Evolutionary conservation across 257 asterid species (phyloP).

Genomic region (Ophiorrhiza pumila): DNA sequence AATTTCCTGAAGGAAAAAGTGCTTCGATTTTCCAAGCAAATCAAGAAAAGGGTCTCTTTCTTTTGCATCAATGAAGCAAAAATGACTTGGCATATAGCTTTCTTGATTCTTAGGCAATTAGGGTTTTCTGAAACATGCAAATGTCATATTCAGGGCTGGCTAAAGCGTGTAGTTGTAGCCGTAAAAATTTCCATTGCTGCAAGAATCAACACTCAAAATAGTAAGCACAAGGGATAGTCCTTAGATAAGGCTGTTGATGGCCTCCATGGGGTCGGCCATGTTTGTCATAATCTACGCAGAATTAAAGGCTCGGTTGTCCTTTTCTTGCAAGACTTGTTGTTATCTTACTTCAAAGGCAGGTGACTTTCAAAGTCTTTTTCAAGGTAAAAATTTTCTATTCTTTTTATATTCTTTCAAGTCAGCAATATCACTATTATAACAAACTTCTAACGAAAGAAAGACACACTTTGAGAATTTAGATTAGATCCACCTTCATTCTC

Average conservation of each 20-base stretch:
- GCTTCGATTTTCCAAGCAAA: background rate
- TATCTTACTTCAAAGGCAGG: constrained; percentile 15
- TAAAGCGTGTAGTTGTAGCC: constrained; percentile 5
- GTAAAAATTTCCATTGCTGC: background rate
- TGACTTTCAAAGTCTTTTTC: constrained; percentile 16
- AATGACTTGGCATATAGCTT: background rate
- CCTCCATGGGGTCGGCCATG: background rate
- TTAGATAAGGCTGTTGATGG: constrained; percentile 1
- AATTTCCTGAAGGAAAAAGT: background rate
- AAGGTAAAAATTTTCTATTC: background rate
- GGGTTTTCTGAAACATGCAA: background rate
- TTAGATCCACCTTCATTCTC: background rate
- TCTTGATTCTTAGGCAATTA: background rate
- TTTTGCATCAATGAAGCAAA: background rate
- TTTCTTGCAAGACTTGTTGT: constrained; percentile 23
- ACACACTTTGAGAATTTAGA: too few relatives aligned
- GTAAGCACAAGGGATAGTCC: background rate
- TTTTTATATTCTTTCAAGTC: constrained; percentile 8
- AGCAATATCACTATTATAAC: constrained; percentile 7
- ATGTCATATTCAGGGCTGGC: background rate
- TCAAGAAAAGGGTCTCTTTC: background rate
- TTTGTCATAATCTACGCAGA: constrained; percentile 10
- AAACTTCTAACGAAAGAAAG: background rate
- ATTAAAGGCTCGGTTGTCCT: constrained; percentile 12
- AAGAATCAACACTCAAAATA: background rate